These are phyloP conservation scores for Davidsoniella neocaledoniae DNA, from an alignment of 2,329 filamentous ascomycete genomes.

Conservation along the genomic window DNA sequence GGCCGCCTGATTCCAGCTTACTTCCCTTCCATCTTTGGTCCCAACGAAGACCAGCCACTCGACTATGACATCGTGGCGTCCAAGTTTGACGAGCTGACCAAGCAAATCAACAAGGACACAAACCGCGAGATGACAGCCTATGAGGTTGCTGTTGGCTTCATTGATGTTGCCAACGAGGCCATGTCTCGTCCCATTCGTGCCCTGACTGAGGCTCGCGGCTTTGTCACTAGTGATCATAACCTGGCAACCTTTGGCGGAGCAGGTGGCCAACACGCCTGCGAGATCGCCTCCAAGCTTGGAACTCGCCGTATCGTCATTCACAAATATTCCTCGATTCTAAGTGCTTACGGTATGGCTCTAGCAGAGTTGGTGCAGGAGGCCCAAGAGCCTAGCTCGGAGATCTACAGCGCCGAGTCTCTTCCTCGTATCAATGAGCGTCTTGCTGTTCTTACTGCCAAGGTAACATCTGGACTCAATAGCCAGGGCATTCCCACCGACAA, in stretches of 20 bases:
- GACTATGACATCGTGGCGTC: conserved; percentile 44
- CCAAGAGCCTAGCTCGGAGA: conserved; percentile 54
- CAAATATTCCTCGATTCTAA: conserved; percentile 72
- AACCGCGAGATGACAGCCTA: too few relatives aligned
- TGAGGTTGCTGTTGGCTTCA: too few relatives aligned
- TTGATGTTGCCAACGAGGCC: too few relatives aligned
- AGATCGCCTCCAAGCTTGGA: conserved; percentile 72
- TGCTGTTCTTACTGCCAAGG: conserved; percentile 20
- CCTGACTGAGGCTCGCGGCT: too few relatives aligned
- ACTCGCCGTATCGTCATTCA: conserved; percentile 36
- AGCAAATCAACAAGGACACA: too few relatives aligned
- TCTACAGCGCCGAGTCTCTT: conserved; percentile 23
- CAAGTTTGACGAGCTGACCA: too few relatives aligned
- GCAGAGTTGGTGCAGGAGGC: conserved; percentile 86
- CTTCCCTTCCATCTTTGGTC: too few relatives aligned
- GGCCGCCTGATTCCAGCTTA: too few relatives aligned
- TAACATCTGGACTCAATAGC: conserved; percentile 27
- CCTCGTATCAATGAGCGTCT: conserved; percentile 13
- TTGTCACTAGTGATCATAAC: conserved; percentile 21
- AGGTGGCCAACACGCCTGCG: conserved; percentile 77
- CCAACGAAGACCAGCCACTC: conserved; percentile 11
- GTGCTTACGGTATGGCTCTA: conserved; percentile 82
- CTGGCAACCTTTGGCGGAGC: conserved; percentile 85
- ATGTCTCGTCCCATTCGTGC: too few relatives aligned
- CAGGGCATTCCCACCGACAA: conserved; percentile 65